phyloP scores from a whole-genome alignment of 1,139 yeast genomes.

The Ogataea hybrid region DNA sequence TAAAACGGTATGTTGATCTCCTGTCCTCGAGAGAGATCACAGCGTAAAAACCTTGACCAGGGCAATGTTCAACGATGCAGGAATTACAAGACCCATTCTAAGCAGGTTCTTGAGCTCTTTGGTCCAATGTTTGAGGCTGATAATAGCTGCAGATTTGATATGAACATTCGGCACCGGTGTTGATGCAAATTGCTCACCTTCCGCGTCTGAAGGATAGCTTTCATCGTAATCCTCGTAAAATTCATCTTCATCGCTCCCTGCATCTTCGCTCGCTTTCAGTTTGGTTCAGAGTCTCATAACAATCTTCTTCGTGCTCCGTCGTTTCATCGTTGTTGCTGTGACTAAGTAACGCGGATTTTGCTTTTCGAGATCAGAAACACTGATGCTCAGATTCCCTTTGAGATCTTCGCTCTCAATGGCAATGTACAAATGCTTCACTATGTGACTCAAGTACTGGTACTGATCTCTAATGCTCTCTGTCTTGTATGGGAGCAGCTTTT shows the following conservation, averaged over 20 bases:
- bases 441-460: constrained; percentile 73
- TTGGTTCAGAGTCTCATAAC: constrained; percentile 39
- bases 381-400: constrained; percentile 68
- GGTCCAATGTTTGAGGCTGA: constrained; percentile 83
- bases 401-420: constrained; percentile 76
- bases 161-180: constrained; percentile 47
- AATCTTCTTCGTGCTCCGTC: constrained; percentile 32
- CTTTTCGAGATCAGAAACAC: constrained; percentile 45
- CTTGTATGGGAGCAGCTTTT: constrained; percentile 69
- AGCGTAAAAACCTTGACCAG: constrained; percentile 69
- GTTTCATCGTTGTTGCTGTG: background rate
- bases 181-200: constrained; percentile 30
- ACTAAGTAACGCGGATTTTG: constrained; percentile 13
- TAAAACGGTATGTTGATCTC: constrained; percentile 59
- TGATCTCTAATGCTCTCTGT: constrained; percentile 70
- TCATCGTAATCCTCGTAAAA: constrained; percentile 42
- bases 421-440: constrained; percentile 73
- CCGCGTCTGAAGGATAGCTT: constrained; percentile 38
- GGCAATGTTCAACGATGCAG: constrained; percentile 57
- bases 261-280: constrained; percentile 33
- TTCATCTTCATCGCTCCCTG: constrained; percentile 42
- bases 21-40: constrained; percentile 78
- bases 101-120: constrained; percentile 81
- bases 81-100: constrained; percentile 79
- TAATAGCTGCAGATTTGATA: constrained; percentile 69